phyloP scores from a whole-genome alignment of 2,329 filamentous ascomycete species.

The Aspergillus flavus region DNA sequence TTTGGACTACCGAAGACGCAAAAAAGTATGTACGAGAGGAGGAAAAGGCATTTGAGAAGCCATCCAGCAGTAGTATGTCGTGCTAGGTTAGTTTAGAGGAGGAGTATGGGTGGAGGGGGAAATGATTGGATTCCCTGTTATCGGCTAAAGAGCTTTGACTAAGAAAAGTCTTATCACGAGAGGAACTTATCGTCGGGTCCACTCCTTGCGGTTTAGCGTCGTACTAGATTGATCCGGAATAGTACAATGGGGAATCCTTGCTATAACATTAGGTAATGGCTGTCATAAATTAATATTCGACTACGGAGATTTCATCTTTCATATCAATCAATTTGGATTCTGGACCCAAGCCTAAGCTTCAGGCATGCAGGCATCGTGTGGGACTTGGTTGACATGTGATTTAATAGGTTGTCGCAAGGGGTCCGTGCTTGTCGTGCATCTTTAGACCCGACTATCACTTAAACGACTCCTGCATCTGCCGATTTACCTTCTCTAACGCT shows the following conservation, averaged over 20 bases:
- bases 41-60: not conserved
- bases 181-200: conserved; percentile 4
- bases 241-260: not conserved
- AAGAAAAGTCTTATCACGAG: conserved; percentile 12
- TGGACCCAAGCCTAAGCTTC: not conserved
- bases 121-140: not conserved
- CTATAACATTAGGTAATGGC: not conserved
- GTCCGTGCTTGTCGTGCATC: not conserved
- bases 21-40: not conserved
- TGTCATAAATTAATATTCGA: not conserved
- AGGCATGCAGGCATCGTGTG: not conserved
- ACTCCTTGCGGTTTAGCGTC: conserved; percentile 2
- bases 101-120: not conserved
- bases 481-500: not conserved
- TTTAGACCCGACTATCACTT: not conserved
- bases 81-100: not conserved
- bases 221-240: not conserved
- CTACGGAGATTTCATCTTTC: not conserved
- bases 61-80: not conserved
- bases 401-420: not conserved
- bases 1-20: conserved; percentile 4
- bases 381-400: not conserved
- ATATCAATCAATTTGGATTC: not conserved
- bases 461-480: not conserved
- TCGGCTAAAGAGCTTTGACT: not conserved